Conservation (phyloP, 2,329 filamentous ascomycete genomes). For the Eutypa lata region DNA sequence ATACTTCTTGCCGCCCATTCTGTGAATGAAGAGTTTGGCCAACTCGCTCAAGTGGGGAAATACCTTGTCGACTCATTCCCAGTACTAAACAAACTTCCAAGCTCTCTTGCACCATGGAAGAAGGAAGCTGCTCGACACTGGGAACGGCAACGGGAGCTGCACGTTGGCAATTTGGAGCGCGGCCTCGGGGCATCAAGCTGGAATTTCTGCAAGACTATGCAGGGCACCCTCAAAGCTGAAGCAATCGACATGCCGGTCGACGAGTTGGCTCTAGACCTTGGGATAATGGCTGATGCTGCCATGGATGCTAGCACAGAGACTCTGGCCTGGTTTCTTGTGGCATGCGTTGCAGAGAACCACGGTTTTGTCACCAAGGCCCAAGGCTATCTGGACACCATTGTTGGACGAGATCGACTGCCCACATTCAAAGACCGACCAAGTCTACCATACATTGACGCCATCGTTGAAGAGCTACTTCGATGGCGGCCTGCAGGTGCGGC, state of each 20-base stretch:
- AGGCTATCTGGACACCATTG: conserved; percentile 36
- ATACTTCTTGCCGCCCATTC: conserved; percentile 20
- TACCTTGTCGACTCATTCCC: conserved; percentile 41
- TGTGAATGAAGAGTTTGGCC: conserved; percentile 22
- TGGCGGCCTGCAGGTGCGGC: conserved; percentile 18
- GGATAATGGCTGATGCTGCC: conserved; percentile 25
- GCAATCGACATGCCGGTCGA: conserved; percentile 18
- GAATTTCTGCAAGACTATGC: conserved; percentile 30
- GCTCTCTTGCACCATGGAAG: conserved; percentile 33
- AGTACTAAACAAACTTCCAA: conserved; percentile 36
- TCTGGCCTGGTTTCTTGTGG: conserved; percentile 30
- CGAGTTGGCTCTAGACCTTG: conserved; percentile 32
- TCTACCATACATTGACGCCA: not conserved
- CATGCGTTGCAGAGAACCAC: conserved; percentile 21
- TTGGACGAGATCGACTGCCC: conserved; percentile 14
- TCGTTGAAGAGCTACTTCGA: not conserved
- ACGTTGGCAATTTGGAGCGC: conserved; percentile 3
- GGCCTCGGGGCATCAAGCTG: conserved; percentile 18
- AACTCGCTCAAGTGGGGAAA: conserved; percentile 26
- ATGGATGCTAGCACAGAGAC: conserved; percentile 29
- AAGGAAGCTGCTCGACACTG: conserved; percentile 25
- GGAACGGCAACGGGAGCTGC: conserved; percentile 19
- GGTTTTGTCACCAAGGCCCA: conserved; percentile 34
- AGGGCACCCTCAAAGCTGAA: conserved; percentile 16
- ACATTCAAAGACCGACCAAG: not conserved